Percentiles rank a stretch among this genome's conserved stretches.
Conservation (phyloP, 805 yeast species). For the Candida nitratophila region DNA sequence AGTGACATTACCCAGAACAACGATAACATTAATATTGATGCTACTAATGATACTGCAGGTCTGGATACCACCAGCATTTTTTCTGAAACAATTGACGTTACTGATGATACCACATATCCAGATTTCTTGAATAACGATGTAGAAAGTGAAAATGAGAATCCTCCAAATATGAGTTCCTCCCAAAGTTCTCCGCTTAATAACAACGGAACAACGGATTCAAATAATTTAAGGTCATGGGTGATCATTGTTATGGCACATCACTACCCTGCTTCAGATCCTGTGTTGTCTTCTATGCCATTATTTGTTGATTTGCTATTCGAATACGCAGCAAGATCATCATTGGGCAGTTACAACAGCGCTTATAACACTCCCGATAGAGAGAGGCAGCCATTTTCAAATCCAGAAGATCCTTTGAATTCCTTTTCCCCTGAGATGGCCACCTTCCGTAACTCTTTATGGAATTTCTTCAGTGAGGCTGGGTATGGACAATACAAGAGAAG, state of each 20-base stretch:
- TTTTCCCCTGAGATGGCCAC: slow-evolving; percentile 10
- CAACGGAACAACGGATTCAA: background rate
- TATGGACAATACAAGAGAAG: background rate
- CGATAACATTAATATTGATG: background rate
- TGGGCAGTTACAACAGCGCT: too few relatives aligned
- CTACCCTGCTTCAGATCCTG: slow-evolving; percentile 31
- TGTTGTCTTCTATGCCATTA: slow-evolving; percentile 36
- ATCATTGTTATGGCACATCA: slow-evolving; percentile 55
- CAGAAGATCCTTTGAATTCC: too few relatives aligned
- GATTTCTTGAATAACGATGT: background rate
- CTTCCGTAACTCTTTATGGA: slow-evolving; percentile 15
- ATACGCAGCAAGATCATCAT: slow-evolving; percentile 1
- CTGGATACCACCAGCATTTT: background rate
- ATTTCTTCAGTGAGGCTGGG: slow-evolving; percentile 11
- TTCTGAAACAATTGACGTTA: background rate
- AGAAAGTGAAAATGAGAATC: background rate
- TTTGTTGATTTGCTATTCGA: slow-evolving; percentile 15
- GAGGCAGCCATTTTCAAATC: background rate
- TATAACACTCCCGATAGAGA: background rate
- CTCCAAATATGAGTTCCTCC: background rate
- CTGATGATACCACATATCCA: background rate
- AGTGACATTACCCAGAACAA: too few relatives aligned
- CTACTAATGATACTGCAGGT: background rate
- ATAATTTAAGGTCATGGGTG: slow-evolving; percentile 44
- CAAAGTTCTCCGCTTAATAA: background rate